Conservation (phyloP, 2,329 filamentous ascomycete species). For the Diaporthe helianthi region DNA sequence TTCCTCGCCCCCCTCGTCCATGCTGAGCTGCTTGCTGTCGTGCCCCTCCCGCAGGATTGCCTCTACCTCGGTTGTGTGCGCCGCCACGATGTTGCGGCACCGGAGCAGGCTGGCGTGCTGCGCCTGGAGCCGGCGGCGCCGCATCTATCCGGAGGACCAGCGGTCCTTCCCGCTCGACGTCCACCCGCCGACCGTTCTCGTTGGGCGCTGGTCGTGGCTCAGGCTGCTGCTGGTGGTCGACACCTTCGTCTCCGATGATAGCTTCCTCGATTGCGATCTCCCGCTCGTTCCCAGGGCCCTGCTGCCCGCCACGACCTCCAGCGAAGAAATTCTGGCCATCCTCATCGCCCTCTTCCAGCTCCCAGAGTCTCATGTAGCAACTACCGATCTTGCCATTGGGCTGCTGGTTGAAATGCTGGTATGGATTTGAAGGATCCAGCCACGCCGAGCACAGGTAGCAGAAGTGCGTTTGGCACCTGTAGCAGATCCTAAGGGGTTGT, state of each 20-base stretch:
- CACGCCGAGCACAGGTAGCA: conserved; percentile 94
- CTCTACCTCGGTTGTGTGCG: conserved; percentile 36
- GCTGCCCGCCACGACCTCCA: conserved; percentile 44
- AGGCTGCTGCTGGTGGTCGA: conserved; percentile 13
- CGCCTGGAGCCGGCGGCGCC: conserved; percentile 41
- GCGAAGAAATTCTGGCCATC: conserved; percentile 41
- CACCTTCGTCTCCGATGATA: conserved; percentile 41
- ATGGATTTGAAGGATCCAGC: conserved; percentile 82
- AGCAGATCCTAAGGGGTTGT: conserved; percentile 65
- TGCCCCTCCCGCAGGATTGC: conserved; percentile 33
- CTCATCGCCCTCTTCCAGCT: conserved; percentile 80
- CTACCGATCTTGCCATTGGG: conserved; percentile 58
- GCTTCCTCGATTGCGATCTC: conserved; percentile 37
- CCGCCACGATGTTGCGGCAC: conserved; percentile 36
- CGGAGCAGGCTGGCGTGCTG: conserved; percentile 41
- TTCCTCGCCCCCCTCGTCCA: conserved; percentile 24
- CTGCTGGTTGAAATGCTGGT: conserved; percentile 82
- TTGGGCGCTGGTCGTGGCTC: conserved; percentile 32
- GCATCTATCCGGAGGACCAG: conserved; percentile 62
- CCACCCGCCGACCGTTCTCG: conserved; percentile 45
- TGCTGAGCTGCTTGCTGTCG: conserved; percentile 32
- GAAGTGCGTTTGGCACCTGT: conserved; percentile 88
- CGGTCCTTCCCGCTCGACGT: conserved; percentile 62
- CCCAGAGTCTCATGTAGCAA: conserved; percentile 91
- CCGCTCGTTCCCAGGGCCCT: conserved; percentile 36